These are phyloP conservation scores for Boletus sp. DNA, from an alignment of 1,284 basidiomycete genomes.

Conservation along the genomic window DNA sequence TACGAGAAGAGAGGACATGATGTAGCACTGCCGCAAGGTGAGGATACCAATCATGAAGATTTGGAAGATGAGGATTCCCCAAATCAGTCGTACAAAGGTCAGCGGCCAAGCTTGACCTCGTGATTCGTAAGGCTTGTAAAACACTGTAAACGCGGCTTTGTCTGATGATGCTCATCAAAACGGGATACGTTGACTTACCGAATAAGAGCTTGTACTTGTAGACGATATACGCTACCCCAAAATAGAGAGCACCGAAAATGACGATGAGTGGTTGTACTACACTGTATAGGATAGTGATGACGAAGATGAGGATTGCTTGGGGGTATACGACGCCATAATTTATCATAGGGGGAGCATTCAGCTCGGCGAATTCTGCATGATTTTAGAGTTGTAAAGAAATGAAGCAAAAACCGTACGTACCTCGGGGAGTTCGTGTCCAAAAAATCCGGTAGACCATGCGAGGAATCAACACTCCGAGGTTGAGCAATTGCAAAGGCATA, in stretches of 20 bases:
- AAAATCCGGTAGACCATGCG: constrained; percentile 70
- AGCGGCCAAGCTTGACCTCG: constrained; percentile 95
- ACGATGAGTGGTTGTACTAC: constrained; percentile 94
- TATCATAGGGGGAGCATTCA: constrained; percentile 97
- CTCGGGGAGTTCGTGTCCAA: constrained; percentile 81
- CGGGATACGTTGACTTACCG: constrained; percentile 50
- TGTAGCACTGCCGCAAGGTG: constrained; percentile 75
- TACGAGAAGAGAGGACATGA: constrained; percentile 74
- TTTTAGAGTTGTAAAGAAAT: neutral
- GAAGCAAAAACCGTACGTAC: constrained; percentile 39
- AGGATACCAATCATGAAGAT: constrained; percentile 96
- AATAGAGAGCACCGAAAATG: constrained; percentile 93
- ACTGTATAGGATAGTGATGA: constrained; percentile 92
- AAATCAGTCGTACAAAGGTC: constrained; percentile 83
- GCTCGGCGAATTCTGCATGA: constrained; percentile 80
- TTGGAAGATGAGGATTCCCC: constrained; percentile 85
- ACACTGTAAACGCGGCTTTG: constrained; percentile 50
- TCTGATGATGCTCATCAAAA: neutral
- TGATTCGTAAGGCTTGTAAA: constrained; percentile 92
- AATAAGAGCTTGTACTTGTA: constrained; percentile 98
- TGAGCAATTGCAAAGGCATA: constrained; percentile 93
- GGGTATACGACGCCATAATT: constrained; percentile 94
- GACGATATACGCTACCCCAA: constrained; percentile 89
- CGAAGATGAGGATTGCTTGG: constrained; percentile 93
- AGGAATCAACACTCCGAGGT: constrained; percentile 81